Evolutionary conservation across 495 filamentous ascomycete species (phyloP).

Genomic region (Aspergillus leporis): DNA sequence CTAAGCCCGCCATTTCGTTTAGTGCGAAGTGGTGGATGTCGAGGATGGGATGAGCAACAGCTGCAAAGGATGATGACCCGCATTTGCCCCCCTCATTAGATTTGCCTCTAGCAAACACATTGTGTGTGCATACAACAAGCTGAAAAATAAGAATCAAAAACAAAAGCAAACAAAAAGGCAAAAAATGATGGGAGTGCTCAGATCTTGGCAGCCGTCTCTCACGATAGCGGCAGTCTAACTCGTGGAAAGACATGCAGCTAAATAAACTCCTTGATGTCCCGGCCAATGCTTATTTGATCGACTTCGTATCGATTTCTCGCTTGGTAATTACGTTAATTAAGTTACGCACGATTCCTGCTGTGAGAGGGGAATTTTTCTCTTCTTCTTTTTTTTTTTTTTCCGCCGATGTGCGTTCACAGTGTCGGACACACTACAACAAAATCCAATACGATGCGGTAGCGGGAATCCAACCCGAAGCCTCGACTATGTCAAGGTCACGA

Average conservation of each 20-base stretch:
- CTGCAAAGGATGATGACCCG: not conserved
- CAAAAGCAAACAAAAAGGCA: slow-evolving; percentile 6
- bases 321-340: slow-evolving; percentile 2
- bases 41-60: not conserved
- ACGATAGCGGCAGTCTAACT: not conserved
- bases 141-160: not conserved
- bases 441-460: not conserved
- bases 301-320: slow-evolving; percentile 5
- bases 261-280: not conserved
- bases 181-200: not conserved
- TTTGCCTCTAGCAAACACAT: not conserved
- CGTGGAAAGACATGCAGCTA: slow-evolving; percentile 4
- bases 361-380: not conserved
- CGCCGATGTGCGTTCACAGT: not conserved
- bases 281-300: slow-evolving; percentile 11
- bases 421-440: not conserved
- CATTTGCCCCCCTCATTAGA: not conserved
- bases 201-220: not conserved
- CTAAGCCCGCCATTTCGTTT: not conserved
- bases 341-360: not conserved
- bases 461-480: not conserved
- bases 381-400: not conserved
- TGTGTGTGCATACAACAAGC: not conserved
- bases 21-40: not conserved
- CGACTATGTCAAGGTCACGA: slow-evolving; percentile 36